A percentile compares a stretch with the other conserved stretches of the same genome.
Conservation (phyloP, 208 protist genomes). For the Leishmania martiniquensis region DNA sequence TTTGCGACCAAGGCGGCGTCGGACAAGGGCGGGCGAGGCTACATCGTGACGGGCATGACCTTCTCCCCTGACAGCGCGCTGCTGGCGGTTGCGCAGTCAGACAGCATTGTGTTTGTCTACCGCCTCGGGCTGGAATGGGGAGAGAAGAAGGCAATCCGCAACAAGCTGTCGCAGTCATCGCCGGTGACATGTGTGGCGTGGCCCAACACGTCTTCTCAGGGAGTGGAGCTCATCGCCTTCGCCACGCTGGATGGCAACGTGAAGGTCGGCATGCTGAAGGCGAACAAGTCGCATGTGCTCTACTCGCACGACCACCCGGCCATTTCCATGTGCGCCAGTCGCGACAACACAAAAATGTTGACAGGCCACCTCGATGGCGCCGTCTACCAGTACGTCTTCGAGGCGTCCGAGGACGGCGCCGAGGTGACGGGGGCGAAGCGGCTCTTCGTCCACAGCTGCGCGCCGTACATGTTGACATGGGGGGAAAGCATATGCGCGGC, state of each 20-base stretch:
- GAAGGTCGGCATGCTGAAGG: slow-evolving; percentile 92
- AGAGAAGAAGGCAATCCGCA: slow-evolving; percentile 98
- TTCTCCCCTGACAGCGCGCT: slow-evolving; percentile 97
- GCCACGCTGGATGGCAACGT: slow-evolving; percentile 95
- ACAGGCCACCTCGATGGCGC: slow-evolving; percentile 94
- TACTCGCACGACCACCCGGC: slow-evolving; percentile 93
- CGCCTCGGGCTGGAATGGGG: slow-evolving; percentile 97
- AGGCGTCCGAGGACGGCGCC: slow-evolving; percentile 69
- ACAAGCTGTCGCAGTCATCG: slow-evolving; percentile 94
- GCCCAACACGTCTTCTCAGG: slow-evolving; percentile 88
- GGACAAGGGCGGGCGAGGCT: slow-evolving; percentile 85
- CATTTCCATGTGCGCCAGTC: slow-evolving; percentile 74
- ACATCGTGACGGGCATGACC: slow-evolving; percentile 89
- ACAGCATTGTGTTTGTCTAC: slow-evolving; percentile 97
- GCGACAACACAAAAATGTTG: slow-evolving; percentile 88
- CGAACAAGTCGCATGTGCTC: slow-evolving; percentile 94
- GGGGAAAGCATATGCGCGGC: slow-evolving; percentile 93
- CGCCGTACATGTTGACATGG: slow-evolving; percentile 93
- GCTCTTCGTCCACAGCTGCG: slow-evolving; percentile 87
- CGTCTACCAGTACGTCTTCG: slow-evolving; percentile 89
- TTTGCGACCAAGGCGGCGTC: slow-evolving; percentile 94
- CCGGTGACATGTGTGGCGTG: slow-evolving; percentile 94
- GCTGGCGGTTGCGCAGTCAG: slow-evolving; percentile 96
- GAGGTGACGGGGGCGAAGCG: slow-evolving; percentile 75
- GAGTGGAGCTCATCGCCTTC: slow-evolving; percentile 95